phyloP scores from a whole-genome alignment of 352 stramenopile species.

The Phytophthora pisi region DNA sequence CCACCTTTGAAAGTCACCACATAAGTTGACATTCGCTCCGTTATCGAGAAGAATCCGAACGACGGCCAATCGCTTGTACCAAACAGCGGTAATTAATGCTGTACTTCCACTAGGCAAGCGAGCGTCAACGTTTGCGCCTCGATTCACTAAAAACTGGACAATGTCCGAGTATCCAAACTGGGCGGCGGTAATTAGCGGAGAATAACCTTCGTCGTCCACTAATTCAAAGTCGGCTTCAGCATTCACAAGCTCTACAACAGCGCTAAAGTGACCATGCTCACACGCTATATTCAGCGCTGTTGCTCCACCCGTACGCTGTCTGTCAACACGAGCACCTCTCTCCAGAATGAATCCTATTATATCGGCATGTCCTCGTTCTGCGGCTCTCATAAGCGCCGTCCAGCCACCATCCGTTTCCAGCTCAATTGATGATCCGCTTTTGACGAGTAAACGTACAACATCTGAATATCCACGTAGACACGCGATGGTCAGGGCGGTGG shows the following conservation, averaged over 20 bases:
- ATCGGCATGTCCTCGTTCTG: background rate
- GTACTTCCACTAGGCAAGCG: background rate
- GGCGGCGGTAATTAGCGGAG: background rate
- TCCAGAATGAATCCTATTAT: slow-evolving; percentile 1
- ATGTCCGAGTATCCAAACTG: background rate
- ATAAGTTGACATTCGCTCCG: background rate
- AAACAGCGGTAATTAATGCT: background rate
- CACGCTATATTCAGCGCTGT: background rate
- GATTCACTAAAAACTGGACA: background rate
- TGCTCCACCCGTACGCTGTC: background rate
- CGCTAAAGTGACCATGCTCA: background rate
- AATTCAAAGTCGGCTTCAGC: background rate
- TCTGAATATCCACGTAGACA: background rate
- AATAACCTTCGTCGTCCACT: background rate
- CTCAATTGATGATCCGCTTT: background rate
- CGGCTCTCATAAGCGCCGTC: background rate
- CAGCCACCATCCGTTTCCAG: background rate
- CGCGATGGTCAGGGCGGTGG: background rate
- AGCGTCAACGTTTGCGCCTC: background rate
- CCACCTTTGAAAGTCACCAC: background rate
- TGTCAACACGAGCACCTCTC: background rate
- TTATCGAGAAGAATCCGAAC: background rate
- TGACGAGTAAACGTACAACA: slow-evolving; percentile 3
- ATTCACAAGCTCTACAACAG: background rate
- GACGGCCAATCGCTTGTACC: background rate